Conservation (phyloP, 73 alveolate species). For the Stentor coeruleus region DNA sequence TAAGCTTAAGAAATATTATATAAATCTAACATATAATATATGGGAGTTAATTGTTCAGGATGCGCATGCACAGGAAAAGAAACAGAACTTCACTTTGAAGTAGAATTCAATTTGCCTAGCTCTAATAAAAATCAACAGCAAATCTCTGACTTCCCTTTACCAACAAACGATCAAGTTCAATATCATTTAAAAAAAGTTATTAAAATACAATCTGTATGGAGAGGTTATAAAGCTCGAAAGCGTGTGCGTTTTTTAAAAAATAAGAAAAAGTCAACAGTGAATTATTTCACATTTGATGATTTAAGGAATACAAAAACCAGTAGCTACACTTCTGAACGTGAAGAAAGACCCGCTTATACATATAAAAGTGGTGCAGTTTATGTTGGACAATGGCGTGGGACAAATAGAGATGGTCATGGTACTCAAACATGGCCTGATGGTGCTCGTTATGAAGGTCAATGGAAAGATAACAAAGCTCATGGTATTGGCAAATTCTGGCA, state of each 20-base stretch:
- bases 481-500: slow-evolving; percentile 67
- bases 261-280: background rate
- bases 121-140: background rate
- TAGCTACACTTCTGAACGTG: slow-evolving; percentile 36
- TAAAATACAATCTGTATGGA: slow-evolving; percentile 41
- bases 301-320: slow-evolving; percentile 35
- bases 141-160: background rate
- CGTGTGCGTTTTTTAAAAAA: background rate
- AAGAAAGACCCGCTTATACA: slow-evolving; percentile 50
- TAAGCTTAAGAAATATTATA: no score
- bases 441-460: slow-evolving; percentile 62
- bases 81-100: background rate
- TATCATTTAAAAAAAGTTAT: background rate
- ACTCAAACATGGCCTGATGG: slow-evolving; percentile 82
- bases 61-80: background rate
- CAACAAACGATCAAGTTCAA: background rate
- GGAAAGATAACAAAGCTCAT: slow-evolving; percentile 65
- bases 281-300: slow-evolving; percentile 48
- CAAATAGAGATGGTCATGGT: slow-evolving; percentile 81
- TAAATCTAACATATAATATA: no score
- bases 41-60: slow-evolving; percentile 5
- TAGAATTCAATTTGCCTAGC: background rate
- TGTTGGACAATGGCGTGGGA: slow-evolving; percentile 86
- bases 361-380: slow-evolving; percentile 76
- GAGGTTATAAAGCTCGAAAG: slow-evolving; percentile 35